Evolutionary conservation across 2,329 filamentous ascomycete genomes (phyloP), one percentile per base, ranked within the genome.

Genomic region (Xylaria sp.): DNA sequence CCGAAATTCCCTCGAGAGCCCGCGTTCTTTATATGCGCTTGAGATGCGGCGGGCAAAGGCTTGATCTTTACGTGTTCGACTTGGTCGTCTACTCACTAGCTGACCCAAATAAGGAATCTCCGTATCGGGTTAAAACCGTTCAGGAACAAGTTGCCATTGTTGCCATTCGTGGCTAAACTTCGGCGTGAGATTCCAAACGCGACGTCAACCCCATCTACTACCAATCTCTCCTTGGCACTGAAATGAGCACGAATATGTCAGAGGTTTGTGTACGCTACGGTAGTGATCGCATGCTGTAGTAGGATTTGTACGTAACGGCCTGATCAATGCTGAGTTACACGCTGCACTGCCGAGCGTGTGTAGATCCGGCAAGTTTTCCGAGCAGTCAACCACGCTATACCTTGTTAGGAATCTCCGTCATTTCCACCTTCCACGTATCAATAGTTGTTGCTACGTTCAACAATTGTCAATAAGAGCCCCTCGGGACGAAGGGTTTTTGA

Each of bases 51-150:
- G 25, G 25, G 28, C 46, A 23, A 8, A 28, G 52, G 52, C 30
- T 55, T 53, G n/a, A 60, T 20, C n/a, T 66, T 41, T 45, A 59
- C 30, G n/a, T 62, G 36, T 50, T n/a, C 39, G 32, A 60, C 36
- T 43, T 55, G 5, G 12, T 57, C 57, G 20, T 18, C 32, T 39
- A 39, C 55, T 30, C 13, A 20, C 32, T 36, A 10, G 15, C 52
- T n/a, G 36, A 6, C 59, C 65, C 30, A 18, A 67, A 59, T 63
- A 67, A 59, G 65, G 65, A 67, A 67, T 63, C 53, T 67, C 65
- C 65, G 46, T 63, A 68, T 62, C 15, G 8, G 57, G 61, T 57
- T 68, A 45, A 30, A 52, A 45, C 52, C 13, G 9, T 23, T 15
- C 20, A 41, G 15, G 8, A 52, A 48, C n/a, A n/a, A n/a, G n/a